Evolutionary conservation across 2,329 filamentous ascomycete species (phyloP).

Genomic region (Lecanicillium sp.): DNA sequence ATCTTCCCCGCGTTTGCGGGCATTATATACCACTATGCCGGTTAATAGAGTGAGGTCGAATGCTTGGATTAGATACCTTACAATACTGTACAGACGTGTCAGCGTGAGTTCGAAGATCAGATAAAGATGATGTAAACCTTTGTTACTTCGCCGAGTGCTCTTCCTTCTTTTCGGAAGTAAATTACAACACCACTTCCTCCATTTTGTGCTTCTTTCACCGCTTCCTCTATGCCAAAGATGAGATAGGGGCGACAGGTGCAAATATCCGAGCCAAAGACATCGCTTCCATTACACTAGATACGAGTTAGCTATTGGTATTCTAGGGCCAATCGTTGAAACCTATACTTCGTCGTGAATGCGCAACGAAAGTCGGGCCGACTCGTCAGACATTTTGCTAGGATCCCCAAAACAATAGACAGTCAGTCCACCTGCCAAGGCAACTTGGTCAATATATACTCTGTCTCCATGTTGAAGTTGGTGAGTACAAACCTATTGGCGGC

Average conservation of each 20-base stretch:
- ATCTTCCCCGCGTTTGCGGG: constrained; percentile 71
- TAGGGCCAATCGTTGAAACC: neutral
- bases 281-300: constrained; percentile 78
- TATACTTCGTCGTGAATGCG: constrained; percentile 66
- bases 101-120: constrained; percentile 21
- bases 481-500: constrained; percentile 69
- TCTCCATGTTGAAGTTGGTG: neutral
- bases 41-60: no score
- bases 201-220: constrained; percentile 92
- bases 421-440: constrained; percentile 55
- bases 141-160: constrained; percentile 90
- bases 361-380: constrained; percentile 71
- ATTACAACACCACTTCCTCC: constrained; percentile 93
- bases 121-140: constrained; percentile 56
- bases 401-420: constrained; percentile 98
- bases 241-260: constrained; percentile 95
- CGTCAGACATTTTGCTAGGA: constrained; percentile 86
- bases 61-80: no score
- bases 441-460: constrained; percentile 16
- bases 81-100: constrained; percentile 19
- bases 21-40: constrained; percentile 61
- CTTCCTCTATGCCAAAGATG: constrained; percentile 95
- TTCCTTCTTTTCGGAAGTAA: constrained; percentile 96
- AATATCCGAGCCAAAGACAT: constrained; percentile 97
- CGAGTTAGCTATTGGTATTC: neutral